A percentile compares a stretch with the other conserved stretches of the same genome.
Conservation (phyloP, 2,329 filamentous ascomycete genomes). For the Pyrenophora tritici-repentis region DNA sequence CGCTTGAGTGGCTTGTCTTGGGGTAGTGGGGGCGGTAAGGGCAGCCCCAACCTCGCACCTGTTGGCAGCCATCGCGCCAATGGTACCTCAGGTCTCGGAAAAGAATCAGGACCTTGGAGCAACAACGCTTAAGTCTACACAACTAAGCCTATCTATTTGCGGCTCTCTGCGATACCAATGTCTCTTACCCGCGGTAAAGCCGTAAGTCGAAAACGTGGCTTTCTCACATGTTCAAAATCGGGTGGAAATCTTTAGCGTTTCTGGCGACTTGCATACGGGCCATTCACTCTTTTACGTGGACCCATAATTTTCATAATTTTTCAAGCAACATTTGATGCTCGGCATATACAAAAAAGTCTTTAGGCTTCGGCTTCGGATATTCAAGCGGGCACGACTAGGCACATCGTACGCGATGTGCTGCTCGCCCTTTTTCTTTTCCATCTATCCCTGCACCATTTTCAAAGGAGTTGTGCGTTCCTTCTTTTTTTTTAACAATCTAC, state of each 20-base stretch:
- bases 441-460: neutral
- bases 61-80: conserved; percentile 39
- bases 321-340: conserved; percentile 1
- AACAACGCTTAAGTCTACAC: conserved; percentile 18
- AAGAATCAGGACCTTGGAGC: conserved; percentile 26
- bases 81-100: conserved; percentile 27
- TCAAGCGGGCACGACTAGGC: neutral
- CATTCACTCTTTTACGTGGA: neutral
- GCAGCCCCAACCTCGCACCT: conserved; percentile 42
- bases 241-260: conserved; percentile 17
- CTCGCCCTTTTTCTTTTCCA: neutral
- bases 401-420: neutral
- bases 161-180: neutral
- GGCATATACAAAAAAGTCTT: conserved; percentile 17
- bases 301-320: neutral
- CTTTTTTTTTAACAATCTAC: neutral
- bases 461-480: too few species aligned
- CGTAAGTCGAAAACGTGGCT: conserved; percentile 5
- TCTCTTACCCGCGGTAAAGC: neutral
- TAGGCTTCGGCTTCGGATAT: conserved; percentile 5
- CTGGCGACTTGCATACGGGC: conserved; percentile 16
- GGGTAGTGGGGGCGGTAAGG: conserved; percentile 45
- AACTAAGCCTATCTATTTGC: neutral
- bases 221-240: neutral
- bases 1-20: conserved; percentile 44